Conservation (phyloP, 1,284 basidiomycete species). For the Blastosporella zonata region DNA sequence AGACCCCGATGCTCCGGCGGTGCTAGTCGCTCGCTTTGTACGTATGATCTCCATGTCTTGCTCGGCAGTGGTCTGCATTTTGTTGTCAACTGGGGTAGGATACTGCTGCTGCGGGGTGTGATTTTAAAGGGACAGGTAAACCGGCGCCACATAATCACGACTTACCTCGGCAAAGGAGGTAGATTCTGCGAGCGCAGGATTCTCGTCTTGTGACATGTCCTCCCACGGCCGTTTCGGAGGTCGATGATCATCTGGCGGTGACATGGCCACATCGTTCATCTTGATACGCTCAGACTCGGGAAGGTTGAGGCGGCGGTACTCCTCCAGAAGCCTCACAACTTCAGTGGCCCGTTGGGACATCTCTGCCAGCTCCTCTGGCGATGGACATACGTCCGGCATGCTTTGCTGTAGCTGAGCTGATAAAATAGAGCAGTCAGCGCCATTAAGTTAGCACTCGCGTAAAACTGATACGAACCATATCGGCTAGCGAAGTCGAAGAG, state of each 20-base stretch:
- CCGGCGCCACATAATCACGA: neutral
- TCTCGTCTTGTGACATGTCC: slow-evolving; percentile 50
- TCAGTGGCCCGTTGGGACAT: slow-evolving; percentile 63
- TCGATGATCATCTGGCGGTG: slow-evolving; percentile 43
- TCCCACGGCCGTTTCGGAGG: slow-evolving; percentile 78
- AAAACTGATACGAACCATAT: slow-evolving; percentile 47
- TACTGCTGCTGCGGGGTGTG: slow-evolving; percentile 20
- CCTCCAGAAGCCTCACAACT: slow-evolving; percentile 65
- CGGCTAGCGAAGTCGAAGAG: slow-evolving; percentile 62
- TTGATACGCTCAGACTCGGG: slow-evolving; percentile 34
- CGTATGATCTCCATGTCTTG: slow-evolving; percentile 80
- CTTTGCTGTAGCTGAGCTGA: slow-evolving; percentile 46
- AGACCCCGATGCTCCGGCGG: slow-evolving; percentile 41
- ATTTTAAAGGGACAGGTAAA: neutral
- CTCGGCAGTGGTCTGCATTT: slow-evolving; percentile 59
- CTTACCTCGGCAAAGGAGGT: slow-evolving; percentile 27
- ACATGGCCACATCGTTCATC: slow-evolving; percentile 27
- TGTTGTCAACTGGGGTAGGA: slow-evolving; percentile 26
- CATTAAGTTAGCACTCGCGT: slow-evolving; percentile 1
- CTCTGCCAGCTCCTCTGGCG: slow-evolving; percentile 54
- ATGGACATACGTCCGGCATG: slow-evolving; percentile 47
- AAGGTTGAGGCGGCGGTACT: slow-evolving; percentile 44
- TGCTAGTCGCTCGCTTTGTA: slow-evolving; percentile 67
- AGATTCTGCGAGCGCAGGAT: slow-evolving; percentile 19
- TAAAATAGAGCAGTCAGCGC: slow-evolving; percentile 1